Conservation (phyloP, 2,329 filamentous ascomycete species). For the Fusarium staphyleae region DNA sequence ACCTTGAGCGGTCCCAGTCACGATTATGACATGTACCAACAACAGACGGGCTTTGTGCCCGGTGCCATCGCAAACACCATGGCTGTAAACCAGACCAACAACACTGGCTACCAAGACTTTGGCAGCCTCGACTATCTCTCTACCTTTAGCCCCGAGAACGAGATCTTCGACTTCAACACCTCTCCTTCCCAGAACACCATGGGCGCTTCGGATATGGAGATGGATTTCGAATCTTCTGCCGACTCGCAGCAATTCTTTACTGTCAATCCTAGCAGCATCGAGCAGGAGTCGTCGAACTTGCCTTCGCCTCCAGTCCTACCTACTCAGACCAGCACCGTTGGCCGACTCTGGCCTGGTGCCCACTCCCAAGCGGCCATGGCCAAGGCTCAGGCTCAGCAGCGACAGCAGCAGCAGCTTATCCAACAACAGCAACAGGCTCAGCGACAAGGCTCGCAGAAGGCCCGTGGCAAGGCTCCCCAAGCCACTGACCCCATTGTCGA, state of each 20-base stretch:
- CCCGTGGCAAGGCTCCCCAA: constrained; percentile 59
- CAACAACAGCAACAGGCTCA: constrained; percentile 56
- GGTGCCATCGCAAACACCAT: constrained; percentile 83
- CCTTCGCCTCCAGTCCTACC: constrained; percentile 54
- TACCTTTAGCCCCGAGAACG: constrained; percentile 66
- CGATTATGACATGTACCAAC: constrained; percentile 93
- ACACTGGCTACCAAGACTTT: constrained; percentile 60
- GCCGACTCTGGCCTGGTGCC: constrained; percentile 90
- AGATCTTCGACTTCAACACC: constrained; percentile 76
- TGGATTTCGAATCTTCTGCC: constrained; percentile 57
- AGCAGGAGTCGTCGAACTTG: constrained; percentile 60
- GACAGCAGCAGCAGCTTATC: constrained; percentile 68
- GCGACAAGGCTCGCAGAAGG: constrained; percentile 57
- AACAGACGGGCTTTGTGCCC: constrained; percentile 91
- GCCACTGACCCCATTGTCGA: constrained; percentile 76
- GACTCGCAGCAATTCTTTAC: constrained; percentile 73
- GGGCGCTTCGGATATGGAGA: constrained; percentile 70
- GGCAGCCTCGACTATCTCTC: constrained; percentile 60
- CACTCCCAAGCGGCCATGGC: constrained; percentile 87
- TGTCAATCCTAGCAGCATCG: constrained; percentile 77
- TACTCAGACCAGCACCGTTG: constrained; percentile 62
- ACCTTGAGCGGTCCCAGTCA: constrained; percentile 84
- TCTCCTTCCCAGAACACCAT: constrained; percentile 66
- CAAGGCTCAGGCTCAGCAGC: constrained; percentile 74
- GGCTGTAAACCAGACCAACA: constrained; percentile 72